Conservation (phyloP, 495 filamentous ascomycete genomes). For the Aspergillus diversus region DNA sequence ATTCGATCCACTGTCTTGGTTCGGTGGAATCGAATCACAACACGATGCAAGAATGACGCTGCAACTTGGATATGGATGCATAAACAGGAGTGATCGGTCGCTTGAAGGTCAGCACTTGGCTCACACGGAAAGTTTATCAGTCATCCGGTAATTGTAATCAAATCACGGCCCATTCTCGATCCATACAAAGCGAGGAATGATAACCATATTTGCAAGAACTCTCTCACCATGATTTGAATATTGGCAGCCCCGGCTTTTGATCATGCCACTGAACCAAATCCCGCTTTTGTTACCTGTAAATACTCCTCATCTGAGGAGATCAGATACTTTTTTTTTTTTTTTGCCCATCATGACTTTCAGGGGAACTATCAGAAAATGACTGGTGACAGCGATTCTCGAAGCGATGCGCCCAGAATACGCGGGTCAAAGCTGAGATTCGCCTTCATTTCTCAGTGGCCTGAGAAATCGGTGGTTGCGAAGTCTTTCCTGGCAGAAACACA, state of each 20-base stretch:
- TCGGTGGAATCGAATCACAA: conserved; percentile 2
- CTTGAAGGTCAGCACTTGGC: neutral
- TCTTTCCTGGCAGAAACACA: neutral
- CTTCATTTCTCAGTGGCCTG: neutral
- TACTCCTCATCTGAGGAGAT: too few relatives aligned
- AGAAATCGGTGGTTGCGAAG: neutral
- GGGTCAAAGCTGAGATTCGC: neutral
- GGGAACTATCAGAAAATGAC: neutral
- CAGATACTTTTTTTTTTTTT: neutral
- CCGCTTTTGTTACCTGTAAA: too few relatives aligned
- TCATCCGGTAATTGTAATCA: neutral
- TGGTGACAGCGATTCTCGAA: neutral
- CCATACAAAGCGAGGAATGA: neutral
- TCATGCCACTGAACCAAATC: too few relatives aligned
- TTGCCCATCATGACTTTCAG: neutral
- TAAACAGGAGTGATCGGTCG: neutral
- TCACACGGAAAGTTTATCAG: neutral
- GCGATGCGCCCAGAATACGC: neutral
- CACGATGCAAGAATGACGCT: conserved; percentile 1
- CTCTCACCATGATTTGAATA: too few relatives aligned
- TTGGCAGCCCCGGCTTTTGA: too few relatives aligned
- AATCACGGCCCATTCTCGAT: neutral
- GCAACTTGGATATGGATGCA: neutral
- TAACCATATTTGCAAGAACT: neutral
- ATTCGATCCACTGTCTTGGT: conserved; percentile 21